Evolutionary conservation across 2,329 filamentous ascomycete species (phyloP).

Genomic region (Ophiostoma novo-ulmi): DNA sequence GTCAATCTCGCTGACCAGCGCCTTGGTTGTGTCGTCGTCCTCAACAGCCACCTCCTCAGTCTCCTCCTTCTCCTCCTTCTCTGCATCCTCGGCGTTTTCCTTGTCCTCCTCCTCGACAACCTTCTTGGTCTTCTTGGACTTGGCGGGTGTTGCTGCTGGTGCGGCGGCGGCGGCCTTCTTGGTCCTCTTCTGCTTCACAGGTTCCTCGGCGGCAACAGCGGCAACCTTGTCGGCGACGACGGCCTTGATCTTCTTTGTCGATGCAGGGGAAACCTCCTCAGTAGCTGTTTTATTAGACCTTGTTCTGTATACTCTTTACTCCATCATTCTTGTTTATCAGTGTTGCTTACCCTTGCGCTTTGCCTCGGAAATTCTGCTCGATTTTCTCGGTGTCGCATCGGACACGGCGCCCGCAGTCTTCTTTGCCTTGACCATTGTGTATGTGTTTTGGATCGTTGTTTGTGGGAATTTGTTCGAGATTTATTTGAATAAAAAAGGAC

Average conservation of each 20-base stretch:
- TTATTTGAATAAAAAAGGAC: neutral
- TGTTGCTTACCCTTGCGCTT: conserved; percentile 25
- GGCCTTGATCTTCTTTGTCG: conserved; percentile 25
- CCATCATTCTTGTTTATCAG: neutral
- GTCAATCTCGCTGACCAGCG: conserved; percentile 25
- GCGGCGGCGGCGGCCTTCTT: conserved; percentile 16
- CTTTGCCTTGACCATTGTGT: conserved; percentile 22
- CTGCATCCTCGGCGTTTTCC: conserved; percentile 7
- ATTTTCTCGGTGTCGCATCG: conserved; percentile 22
- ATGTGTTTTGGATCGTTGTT: neutral
- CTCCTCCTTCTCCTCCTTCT: conserved; percentile 19
- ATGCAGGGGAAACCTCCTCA: conserved; percentile 23
- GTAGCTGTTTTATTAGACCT: conserved; percentile 21
- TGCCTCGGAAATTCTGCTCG: conserved; percentile 24
- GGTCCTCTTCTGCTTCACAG: conserved; percentile 18
- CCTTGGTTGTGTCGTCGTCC: conserved; percentile 24
- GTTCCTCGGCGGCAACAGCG: neutral
- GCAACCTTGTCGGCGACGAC: conserved; percentile 5
- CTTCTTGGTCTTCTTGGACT: conserved; percentile 21
- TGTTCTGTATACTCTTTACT: neutral
- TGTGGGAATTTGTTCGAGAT: neutral
- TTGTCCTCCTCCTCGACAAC: conserved; percentile 17
- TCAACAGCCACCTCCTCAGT: conserved; percentile 19
- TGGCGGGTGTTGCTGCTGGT: conserved; percentile 18
- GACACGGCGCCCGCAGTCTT: conserved; percentile 19